These are phyloP conservation scores for Coemansia sp. DNA, from an alignment of 192 early-diverging fungal genomes.

Conservation along the genomic window DNA sequence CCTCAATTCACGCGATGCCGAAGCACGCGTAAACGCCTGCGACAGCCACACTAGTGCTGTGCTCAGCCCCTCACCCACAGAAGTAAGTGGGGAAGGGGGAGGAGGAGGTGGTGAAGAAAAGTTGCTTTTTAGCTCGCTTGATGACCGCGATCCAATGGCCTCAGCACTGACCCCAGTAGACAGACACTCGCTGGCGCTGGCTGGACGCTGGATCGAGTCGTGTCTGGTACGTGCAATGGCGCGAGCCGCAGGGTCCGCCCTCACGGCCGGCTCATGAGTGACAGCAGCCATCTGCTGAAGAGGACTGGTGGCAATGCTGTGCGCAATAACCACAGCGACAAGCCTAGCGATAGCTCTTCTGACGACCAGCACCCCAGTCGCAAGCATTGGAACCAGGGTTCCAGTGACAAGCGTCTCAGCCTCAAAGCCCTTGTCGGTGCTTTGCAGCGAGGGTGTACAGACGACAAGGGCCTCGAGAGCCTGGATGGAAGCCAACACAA, in stretches of 20 bases:
- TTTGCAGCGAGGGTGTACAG: conserved; percentile 17
- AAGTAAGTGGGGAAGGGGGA: too few relatives aligned
- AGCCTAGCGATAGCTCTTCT: conserved; percentile 27
- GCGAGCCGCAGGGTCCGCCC: neutral
- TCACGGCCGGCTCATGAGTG: neutral
- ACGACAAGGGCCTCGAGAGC: conserved; percentile 25
- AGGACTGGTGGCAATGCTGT: too few relatives aligned
- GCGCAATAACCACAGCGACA: conserved; percentile 27
- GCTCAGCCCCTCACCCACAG: too few relatives aligned
- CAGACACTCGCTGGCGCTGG: neutral
- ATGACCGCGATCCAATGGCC: too few relatives aligned
- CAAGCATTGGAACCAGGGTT: conserved; percentile 15
- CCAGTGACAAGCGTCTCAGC: conserved; percentile 15
- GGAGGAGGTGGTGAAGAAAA: neutral
- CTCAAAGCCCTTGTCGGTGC: conserved; percentile 9
- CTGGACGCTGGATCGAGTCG: neutral
- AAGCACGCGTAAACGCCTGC: conserved; percentile 56
- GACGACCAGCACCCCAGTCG: conserved; percentile 27
- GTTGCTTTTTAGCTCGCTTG: too few relatives aligned
- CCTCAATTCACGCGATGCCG: conserved; percentile 65
- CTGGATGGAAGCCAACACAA: conserved; percentile 25
- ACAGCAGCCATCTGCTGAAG: too few relatives aligned
- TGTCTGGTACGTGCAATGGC: neutral
- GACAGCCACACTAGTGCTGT: conserved; percentile 72
- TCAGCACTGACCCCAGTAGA: neutral